Base-by-base conservation (phyloP, 1,139 yeast genomes). In the Taphrina populina region DNA sequence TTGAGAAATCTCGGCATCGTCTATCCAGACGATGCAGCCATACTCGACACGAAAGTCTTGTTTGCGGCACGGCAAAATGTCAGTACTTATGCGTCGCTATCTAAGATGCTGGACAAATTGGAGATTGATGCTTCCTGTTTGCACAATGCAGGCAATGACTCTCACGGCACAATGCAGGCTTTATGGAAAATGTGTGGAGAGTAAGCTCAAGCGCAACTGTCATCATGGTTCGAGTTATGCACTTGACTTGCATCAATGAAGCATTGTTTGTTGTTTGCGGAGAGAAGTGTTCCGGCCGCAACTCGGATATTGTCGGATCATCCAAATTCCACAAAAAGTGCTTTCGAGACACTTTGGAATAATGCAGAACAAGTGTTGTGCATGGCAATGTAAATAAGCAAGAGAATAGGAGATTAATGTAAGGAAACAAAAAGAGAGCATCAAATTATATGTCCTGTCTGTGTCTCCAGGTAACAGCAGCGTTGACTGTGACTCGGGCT, bases 131-230 rank as follows among this genome's bases (percentile, higher is more conserved):
- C 30, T 17, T n/a, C 24, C 11, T 19, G 35, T 15, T 15, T 45
- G 41, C 52, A 45, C 52, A 45, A 45, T 26, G 52, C 52, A 8
- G 52, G 52, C 13, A 45, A 45, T 17, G 52, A 45, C 33, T n/a
- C 41, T 17, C 34, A 45, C 15, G 52, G 33, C 10, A 45, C 41
- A 5, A 33, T 45, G 41, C 23, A 34, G 26, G 40, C 52, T 15
- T 45, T 45, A 17, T 6, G 33, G 33, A 11, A 10, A 15, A 20
- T 45, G 8, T 39, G 44, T 13, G 24, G 30, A 21, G 44, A 39
- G 20, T 5, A 13, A 8, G 30, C 10, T 35, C 26, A 35, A n/a
- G 8, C 13, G 36, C 13, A 7, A 33, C 36, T n/a, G 6, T 8
- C 8, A 8, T 33, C 15, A n/a, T 33, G 15, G 13, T 17, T 33